Evolutionary conservation across 139 green algal species (phyloP), one percentile per base, ranked within the genome.

Genomic region (Chlamydomonas schloesseri): DNA sequence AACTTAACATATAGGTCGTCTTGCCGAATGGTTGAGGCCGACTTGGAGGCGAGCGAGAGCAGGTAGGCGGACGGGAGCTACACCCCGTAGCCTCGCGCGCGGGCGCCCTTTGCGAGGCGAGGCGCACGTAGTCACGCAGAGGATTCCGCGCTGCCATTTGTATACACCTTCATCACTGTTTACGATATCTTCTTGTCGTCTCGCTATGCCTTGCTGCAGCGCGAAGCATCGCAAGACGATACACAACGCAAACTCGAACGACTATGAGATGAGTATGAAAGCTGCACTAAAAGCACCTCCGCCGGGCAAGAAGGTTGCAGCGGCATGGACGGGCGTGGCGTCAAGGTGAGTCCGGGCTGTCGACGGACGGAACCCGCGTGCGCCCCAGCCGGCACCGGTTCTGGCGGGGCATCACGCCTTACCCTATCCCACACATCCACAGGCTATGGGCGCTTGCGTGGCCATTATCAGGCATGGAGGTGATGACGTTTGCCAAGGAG

Each of bases 401-500:
- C 62, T 34, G 28, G n/a, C 13, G 26, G n/a, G 13, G 6, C 6
- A 1, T 14, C 29, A 71, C 5, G 18, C 64, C 17, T 29, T 24
- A 0, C 34, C 17, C 64, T 24, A 4, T 6, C 14, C 5, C n/a
- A 37, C 29, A 11, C 64, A 21, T 20, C 13, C 46, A 37, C 85
- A 92, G 88, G 86, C 72, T 94, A 37, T 95, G 90, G 88, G 55
- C 84, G 20, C 82, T 95, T 20, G 83, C 92, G 65, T 95, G 92
- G 90, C 92, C 92, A 1, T 83, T 95, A 11, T 90, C 82, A 2
- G 89, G 92, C n/a, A 93, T 93, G 90, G 90, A 95, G 73, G 90
- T 95, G 20, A 89, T 95, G 58, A 93, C 92, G 0, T 95, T 95
- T 71, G 87, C 90, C 46, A 95, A 95, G 78, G 92, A 95, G 89